Evolutionary conservation across 108 stramenopile species (phyloP), one percentile per base, ranked within the genome.

Genomic region (Cylindrotheca closterium): DNA sequence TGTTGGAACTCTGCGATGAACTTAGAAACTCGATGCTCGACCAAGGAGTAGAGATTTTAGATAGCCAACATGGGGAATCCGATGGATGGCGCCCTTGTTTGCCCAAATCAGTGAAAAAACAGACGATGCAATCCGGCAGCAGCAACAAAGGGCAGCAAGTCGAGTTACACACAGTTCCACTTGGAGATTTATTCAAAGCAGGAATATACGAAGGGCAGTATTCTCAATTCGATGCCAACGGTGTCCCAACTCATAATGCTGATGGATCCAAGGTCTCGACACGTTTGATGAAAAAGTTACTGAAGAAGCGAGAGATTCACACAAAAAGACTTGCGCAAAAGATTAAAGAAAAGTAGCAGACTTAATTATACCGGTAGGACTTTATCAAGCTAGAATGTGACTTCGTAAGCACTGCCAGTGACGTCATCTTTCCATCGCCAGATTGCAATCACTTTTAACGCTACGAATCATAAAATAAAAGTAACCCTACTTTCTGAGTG

Each of bases 1-100:
- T 91, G 26, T 65, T 94, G 10, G 24, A 56, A 8, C 30, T 79
- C 28, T 94, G 89, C 46, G 92, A 94, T 54, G 74, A 89, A 46
- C 42, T 87, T 33, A 81, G 92, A 4, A 88, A 91, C 70, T 49
- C 53, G 10, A 55, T 58, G 4, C 60, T 91, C 8, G 86, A 86
- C 18, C 45, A 69, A 23, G 92, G 92, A 3, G 65, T 94, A 4
- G 68, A 88, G 58, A 54, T 93, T 24, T 28, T 79, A n/a, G 91
- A 92, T 57, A 47, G 46, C 21, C 46, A 34, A 26, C 42, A 32
- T n/a, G 57, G 24, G 0, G 51, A 62, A 2, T 21, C 48, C 7
- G 55, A 62, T 18, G 46, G 33, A 4, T 76, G 71, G 74, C 68
- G 63, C 31, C 49, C 33, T 8, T 70, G 71, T 50, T 34, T 75